Conservation (phyloP, 2,329 filamentous ascomycete genomes). For the Zopfia rhizophila region DNA sequence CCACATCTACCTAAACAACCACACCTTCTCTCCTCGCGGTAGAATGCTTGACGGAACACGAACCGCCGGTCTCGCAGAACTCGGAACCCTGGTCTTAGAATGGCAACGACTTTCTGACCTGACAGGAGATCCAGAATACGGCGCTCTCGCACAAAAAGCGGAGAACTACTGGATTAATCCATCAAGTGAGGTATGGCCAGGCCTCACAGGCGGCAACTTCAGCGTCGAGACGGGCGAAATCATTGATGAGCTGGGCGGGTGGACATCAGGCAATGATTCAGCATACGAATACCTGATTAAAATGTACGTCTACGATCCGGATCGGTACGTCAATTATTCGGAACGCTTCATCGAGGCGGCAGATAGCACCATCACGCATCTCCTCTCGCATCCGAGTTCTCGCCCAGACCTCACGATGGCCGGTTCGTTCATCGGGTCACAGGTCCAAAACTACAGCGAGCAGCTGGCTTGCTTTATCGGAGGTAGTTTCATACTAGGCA, state of each 20-base stretch:
- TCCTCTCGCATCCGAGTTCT: constrained; percentile 39
- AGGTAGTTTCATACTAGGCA: constrained; percentile 46
- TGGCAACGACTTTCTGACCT: constrained; percentile 82
- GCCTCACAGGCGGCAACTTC: constrained; percentile 39
- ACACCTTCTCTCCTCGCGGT: constrained; percentile 57
- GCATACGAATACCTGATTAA: constrained; percentile 49
- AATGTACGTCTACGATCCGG: constrained; percentile 44
- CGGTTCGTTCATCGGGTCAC: constrained; percentile 32
- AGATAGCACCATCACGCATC: constrained; percentile 41
- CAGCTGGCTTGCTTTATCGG: constrained; percentile 42
- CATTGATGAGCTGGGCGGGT: constrained; percentile 37
- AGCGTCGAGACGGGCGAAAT: constrained; percentile 36
- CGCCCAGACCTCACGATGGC: constrained; percentile 43
- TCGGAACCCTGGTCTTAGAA: constrained; percentile 79
- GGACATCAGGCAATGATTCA: constrained; percentile 42
- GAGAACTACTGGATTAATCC: constrained; percentile 75
- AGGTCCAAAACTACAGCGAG: constrained; percentile 33
- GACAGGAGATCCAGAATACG: constrained; percentile 73
- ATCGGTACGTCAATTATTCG: constrained; percentile 33
- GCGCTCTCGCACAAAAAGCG: constrained; percentile 69
- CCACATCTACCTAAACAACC: constrained; percentile 67
- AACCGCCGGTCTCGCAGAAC: constrained; percentile 76
- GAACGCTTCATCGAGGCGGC: constrained; percentile 40
- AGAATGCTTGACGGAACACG: constrained; percentile 31
- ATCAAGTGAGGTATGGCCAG: constrained; percentile 45